These are phyloP conservation scores for Cutaneotrichosporon cutaneum DNA, from an alignment of 1,284 basidiomycete genomes.

Conservation along the genomic window DNA sequence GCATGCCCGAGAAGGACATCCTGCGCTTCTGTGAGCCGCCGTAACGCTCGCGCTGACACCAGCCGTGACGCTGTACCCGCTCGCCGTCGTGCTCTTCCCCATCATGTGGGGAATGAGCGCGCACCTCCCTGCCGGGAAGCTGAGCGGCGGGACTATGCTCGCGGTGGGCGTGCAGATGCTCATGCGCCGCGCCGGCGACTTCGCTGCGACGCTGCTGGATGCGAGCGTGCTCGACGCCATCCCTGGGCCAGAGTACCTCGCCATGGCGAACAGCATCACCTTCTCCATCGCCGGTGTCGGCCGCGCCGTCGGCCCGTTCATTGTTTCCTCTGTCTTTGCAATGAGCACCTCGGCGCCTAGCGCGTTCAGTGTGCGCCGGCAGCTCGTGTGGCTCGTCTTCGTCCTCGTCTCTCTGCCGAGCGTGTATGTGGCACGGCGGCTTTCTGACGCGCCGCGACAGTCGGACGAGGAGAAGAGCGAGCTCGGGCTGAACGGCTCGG, in stretches of 20 bases:
- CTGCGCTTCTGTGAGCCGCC: slow-evolving; percentile 27
- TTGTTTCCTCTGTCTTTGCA: slow-evolving; percentile 38
- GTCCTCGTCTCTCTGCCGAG: slow-evolving; percentile 29
- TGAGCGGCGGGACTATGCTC: slow-evolving; percentile 12
- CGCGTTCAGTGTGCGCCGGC: slow-evolving; percentile 27
- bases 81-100: slow-evolving; percentile 36
- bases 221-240: slow-evolving; percentile 39
- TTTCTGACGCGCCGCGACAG: slow-evolving; percentile 3
- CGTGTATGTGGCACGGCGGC: slow-evolving; percentile 30
- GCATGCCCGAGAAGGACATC: slow-evolving; percentile 27
- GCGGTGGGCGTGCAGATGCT: slow-evolving; percentile 38
- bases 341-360: slow-evolving; percentile 30
- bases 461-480: neutral
- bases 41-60: neutral
- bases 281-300: slow-evolving; percentile 40
- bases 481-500: neutral
- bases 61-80: slow-evolving; percentile 37
- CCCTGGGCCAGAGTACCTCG: slow-evolving; percentile 39
- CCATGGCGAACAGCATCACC: slow-evolving; percentile 41
- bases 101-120: slow-evolving; percentile 34
- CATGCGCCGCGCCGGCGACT: slow-evolving; percentile 39
- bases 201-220: slow-evolving; percentile 41
- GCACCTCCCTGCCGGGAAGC: neutral
- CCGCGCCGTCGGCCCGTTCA: slow-evolving; percentile 39
- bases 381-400: slow-evolving; percentile 42